A percentile compares a stretch with the other conserved stretches of the same genome.
phyloP scores from a whole-genome alignment of 2,329 filamentous ascomycete genomes.

The Acephala macrosclerotiorum region DNA sequence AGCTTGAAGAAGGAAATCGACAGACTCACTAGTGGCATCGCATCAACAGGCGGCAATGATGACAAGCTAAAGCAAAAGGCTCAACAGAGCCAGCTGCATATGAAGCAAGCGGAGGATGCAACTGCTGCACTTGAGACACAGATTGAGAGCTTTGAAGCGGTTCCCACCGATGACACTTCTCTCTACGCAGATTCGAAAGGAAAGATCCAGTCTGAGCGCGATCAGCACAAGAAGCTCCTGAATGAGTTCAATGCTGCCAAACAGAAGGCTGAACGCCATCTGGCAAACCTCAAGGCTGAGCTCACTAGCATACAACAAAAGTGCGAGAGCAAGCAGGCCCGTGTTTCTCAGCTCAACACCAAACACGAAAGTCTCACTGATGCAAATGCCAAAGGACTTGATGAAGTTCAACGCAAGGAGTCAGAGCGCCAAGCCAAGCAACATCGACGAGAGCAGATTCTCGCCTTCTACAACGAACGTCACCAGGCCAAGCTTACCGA shows the following conservation, averaged over 20 bases:
- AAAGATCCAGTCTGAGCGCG: slow-evolving; percentile 57
- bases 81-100: slow-evolving; percentile 77
- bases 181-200: slow-evolving; percentile 62
- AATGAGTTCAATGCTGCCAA: slow-evolving; percentile 68
- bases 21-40: slow-evolving; percentile 68
- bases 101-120: slow-evolving; percentile 69
- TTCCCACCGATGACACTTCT: slow-evolving; percentile 68
- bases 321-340: slow-evolving; percentile 74
- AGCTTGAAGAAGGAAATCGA: slow-evolving; percentile 78
- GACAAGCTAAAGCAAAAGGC: slow-evolving; percentile 79
- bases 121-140: slow-evolving; percentile 61
- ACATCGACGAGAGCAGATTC: slow-evolving; percentile 38
- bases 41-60: slow-evolving; percentile 75
- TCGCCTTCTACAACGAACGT: slow-evolving; percentile 36
- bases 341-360: slow-evolving; percentile 75
- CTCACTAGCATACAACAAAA: slow-evolving; percentile 69
- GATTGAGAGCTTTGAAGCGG: slow-evolving; percentile 68
- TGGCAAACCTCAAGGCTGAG: slow-evolving; percentile 70
- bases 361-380: slow-evolving; percentile 75
- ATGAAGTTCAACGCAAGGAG: slow-evolving; percentile 45
- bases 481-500: slow-evolving; percentile 31
- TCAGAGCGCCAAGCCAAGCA: slow-evolving; percentile 39
- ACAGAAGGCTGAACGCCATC: slow-evolving; percentile 65
- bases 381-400: slow-evolving; percentile 65
- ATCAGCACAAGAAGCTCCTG: slow-evolving; percentile 51